phyloP scores from a whole-genome alignment of 2,329 filamentous ascomycete genomes.

The Purpureocillium lavendulum region DNA sequence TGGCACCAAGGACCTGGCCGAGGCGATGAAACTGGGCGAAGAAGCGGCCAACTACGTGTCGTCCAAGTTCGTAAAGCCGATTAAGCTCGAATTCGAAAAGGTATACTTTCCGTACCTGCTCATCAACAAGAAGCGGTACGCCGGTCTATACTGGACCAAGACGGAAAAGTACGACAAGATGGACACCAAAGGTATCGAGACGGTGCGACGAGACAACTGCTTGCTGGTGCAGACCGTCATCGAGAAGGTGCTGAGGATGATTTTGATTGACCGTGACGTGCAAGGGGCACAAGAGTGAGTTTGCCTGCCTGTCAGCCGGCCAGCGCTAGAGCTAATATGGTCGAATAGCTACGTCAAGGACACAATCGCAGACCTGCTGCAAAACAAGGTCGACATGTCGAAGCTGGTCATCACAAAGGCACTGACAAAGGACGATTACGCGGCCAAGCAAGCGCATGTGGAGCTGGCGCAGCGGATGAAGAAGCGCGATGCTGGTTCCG shows the following conservation, averaged over 20 bases:
- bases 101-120: constrained; percentile 96
- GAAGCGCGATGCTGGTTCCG: constrained; percentile 92
- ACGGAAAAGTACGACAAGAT: constrained; percentile 97
- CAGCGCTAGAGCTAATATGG: constrained; percentile 25
- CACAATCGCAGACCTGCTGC: constrained; percentile 86
- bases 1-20: constrained; percentile 74
- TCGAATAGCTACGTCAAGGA: constrained; percentile 79
- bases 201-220: constrained; percentile 94
- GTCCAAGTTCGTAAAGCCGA: constrained; percentile 86
- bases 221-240: constrained; percentile 93
- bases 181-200: constrained; percentile 99
- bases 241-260: constrained; percentile 91
- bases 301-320: background rate
- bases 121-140: constrained; percentile 99
- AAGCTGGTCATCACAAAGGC: constrained; percentile 99
- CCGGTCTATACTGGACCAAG: constrained; percentile 95
- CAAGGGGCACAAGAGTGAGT: constrained; percentile 87
- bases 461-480: constrained; percentile 94
- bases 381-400: constrained; percentile 98
- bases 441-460: constrained; percentile 89
- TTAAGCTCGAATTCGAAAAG: constrained; percentile 99
- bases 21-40: constrained; percentile 91
- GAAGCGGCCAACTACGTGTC: constrained; percentile 87
- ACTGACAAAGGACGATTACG: constrained; percentile 81
- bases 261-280: constrained; percentile 87